phyloP scores from a whole-genome alignment of 2,329 filamentous ascomycete species.

The Pochonia chlamydosporia region DNA sequence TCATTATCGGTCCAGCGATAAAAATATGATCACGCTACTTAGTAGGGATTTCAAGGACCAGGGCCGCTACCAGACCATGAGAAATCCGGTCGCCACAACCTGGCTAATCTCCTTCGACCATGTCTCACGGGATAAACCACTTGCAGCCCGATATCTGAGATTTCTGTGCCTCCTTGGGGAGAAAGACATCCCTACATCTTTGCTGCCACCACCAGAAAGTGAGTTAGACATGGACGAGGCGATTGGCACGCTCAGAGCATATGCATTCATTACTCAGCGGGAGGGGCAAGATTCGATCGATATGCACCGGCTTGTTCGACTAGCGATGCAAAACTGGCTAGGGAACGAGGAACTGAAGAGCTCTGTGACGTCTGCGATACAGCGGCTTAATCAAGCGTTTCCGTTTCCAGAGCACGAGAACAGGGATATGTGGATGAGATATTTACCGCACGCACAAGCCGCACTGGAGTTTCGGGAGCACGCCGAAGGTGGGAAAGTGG shows the following conservation, averaged over 20 bases:
- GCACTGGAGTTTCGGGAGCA: no score
- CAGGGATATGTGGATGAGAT: no score
- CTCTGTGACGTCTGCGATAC: no score
- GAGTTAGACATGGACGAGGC: conserved; percentile 8
- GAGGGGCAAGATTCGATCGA: conserved; percentile 14
- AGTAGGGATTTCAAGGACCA: conserved; percentile 24
- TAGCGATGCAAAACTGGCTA: conserved; percentile 22
- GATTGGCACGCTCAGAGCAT: conserved; percentile 19
- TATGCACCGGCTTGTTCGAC: conserved; percentile 25
- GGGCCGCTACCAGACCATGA: conserved; percentile 16
- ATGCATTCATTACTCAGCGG: conserved; percentile 24
- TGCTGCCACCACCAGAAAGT: no score
- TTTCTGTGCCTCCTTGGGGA: conserved; percentile 23
- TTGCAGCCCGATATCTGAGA: conserved; percentile 21
- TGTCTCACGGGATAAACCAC: conserved; percentile 16
- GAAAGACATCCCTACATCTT: conserved; percentile 20
- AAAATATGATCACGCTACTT: conserved; percentile 16
- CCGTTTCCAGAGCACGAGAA: no score
- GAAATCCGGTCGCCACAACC: conserved; percentile 24
- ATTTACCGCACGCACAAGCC: no score
- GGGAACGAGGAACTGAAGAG: no score
- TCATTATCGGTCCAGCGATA: conserved; percentile 16
- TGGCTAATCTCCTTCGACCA: conserved; percentile 29
- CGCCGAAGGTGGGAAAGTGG: no score
- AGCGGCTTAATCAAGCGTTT: no score